Base-by-base conservation (phyloP, 2,329 filamentous ascomycete species). In the Phialemoniopsis sp. region DNA sequence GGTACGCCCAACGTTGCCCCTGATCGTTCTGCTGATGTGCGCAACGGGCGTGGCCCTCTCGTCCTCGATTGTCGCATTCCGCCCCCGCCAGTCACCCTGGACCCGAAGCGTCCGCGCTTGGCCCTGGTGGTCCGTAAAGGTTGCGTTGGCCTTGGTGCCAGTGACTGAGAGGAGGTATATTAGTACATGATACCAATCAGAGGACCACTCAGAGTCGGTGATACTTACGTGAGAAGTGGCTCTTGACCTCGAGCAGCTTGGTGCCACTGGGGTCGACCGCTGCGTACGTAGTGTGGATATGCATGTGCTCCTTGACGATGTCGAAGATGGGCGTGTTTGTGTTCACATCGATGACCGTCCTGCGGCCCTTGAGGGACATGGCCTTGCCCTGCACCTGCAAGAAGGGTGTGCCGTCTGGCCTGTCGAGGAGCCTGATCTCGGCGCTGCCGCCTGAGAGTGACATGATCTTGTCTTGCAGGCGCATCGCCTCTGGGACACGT, bases 381-480 rank as follows among this genome's bases (percentile, higher is more conserved):
- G 70, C 52, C 40, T 74, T 73, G 47, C 78, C 79, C 45, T 79
- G 61, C 32, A 82, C 72, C 46, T 70, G 69, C 45, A 83, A 58
- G 26, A 83, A 49, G 0, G 74, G 67, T 16, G 67, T 61, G 16
- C 78, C 78, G 42, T 68, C 71, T 6, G 21, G 21, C 21, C 21
- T 10, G 21, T 10, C 21, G 21, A 26, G 21, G 5, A 73, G 69
- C 39, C 70, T 73, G 57, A 86, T 74, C 46, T 76, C 73, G 60
- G 85, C 86, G 56, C 70, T 77, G 60, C 85, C 80, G 41, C 79
- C 78, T 2, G 72, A 72, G 8, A 83, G 60, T 4, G 80, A 82
- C 42, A 81, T 55, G 14, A 82, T 65, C 49, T 78, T 80, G 51
- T 85, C 80, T 49, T 72, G 76, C 36, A 86, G 62, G 2, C 77